These are phyloP conservation scores for Schwanniomyces yamadae DNA, from an alignment of 805 yeast species.

Conservation along the genomic window DNA sequence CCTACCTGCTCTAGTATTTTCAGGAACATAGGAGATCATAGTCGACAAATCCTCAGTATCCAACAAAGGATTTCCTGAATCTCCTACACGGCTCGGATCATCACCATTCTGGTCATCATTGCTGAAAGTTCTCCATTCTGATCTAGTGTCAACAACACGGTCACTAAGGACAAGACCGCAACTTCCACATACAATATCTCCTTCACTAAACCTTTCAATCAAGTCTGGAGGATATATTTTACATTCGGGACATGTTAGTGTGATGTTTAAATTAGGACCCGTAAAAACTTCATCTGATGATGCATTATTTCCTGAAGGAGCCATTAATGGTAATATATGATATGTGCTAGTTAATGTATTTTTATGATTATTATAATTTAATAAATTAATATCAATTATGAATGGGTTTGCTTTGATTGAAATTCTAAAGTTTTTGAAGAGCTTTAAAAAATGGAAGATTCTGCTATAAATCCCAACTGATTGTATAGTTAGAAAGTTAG, in stretches of 20 bases:
- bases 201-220: constrained; percentile 93
- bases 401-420: no score
- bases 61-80: constrained; percentile 87
- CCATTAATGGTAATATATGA: no score
- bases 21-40: constrained; percentile 83
- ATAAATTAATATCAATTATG: no score
- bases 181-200: constrained; percentile 96
- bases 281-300: constrained; percentile 32
- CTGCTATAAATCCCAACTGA: no score
- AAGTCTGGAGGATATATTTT: constrained; percentile 93
- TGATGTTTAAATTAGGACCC: constrained; percentile 85
- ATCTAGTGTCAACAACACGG: constrained; percentile 88
- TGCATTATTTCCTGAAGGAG: constrained; percentile 6
- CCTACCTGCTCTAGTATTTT: constrained; percentile 81
- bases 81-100: constrained; percentile 99
- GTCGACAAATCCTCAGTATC: constrained; percentile 92
- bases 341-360: no score
- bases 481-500: no score
- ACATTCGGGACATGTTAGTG: constrained; percentile 93
- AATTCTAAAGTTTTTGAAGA: no score
- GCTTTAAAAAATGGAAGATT: no score
- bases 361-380: no score
- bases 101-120: constrained; percentile 98
- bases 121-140: constrained; percentile 98
- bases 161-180: constrained; percentile 95